Evolutionary conservation across 2,329 filamentous ascomycete genomes (phyloP).

Genomic region (Pseudocercospora crystallina): DNA sequence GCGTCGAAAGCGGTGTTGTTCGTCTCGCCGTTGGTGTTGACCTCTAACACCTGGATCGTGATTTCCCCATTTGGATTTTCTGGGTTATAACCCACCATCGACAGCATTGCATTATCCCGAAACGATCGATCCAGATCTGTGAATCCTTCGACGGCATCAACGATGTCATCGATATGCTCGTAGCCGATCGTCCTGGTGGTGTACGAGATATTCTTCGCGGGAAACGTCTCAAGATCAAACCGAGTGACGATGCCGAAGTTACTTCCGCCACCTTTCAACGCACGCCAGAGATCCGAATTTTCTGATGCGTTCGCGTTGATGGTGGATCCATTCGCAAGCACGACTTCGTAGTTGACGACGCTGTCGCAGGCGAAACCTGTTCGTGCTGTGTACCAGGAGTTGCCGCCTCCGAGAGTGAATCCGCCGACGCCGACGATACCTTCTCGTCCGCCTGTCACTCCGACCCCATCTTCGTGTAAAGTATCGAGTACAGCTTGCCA

Average conservation of each 20-base stretch:
- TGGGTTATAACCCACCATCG: not conserved
- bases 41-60: not conserved
- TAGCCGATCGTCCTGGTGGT: not conserved
- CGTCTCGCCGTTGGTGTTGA: not conserved
- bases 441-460: conserved; percentile 46
- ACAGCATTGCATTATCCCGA: not conserved
- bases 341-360: conserved; percentile 27
- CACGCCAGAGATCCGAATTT: conserved; percentile 20
- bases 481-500: conserved; percentile 46
- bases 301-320: conserved; percentile 19
- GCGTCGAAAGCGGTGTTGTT: not conserved
- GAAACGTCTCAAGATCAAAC: conserved; percentile 21
- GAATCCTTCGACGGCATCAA: conserved; percentile 26
- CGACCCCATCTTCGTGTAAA: conserved; percentile 41
- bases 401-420: conserved; percentile 28
- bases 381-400: conserved; percentile 24
- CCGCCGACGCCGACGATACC: conserved; percentile 29
- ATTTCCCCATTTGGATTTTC: not conserved
- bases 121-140: conserved; percentile 23
- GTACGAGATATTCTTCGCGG: not conserved
- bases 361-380: conserved; percentile 28
- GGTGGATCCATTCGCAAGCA: conserved; percentile 23
- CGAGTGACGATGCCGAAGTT: conserved; percentile 27
- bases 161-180: not conserved
- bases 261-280: conserved; percentile 21